A percentile compares a stretch with the other conserved stretches of the same genome.
Evolutionary conservation across 345 rosid species (phyloP).

Genomic region (Rhodomyrtus tomentosa): DNA sequence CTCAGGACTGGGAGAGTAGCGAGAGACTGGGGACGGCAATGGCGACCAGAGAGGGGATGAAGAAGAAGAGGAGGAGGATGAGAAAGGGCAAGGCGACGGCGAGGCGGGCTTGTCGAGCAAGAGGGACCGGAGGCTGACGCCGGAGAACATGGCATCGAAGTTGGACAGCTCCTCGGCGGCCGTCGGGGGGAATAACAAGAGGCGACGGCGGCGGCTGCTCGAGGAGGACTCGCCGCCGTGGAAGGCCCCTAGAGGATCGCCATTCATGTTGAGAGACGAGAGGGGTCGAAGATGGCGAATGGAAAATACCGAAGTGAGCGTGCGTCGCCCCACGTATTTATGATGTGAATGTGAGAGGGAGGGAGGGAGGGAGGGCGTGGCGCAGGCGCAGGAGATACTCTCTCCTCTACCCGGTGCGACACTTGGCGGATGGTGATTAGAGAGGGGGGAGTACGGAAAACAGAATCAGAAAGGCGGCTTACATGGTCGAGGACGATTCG

Average conservation of each 20-base stretch:
- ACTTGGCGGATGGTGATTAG: slow-evolving; percentile 15
- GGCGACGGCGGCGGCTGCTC: background rate
- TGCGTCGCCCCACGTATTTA: background rate
- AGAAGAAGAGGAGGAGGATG: background rate
- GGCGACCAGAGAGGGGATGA: background rate
- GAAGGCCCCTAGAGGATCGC: background rate
- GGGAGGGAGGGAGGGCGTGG: background rate
- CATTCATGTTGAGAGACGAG: background rate
- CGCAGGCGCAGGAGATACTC: background rate
- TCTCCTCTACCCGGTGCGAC: background rate
- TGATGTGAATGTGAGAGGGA: background rate
- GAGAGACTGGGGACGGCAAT: background rate
- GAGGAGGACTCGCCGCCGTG: background rate
- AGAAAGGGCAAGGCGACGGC: background rate
- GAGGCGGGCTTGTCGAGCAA: background rate
- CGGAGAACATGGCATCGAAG: slow-evolving; percentile 4
- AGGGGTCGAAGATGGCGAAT: background rate
- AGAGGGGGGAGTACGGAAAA: background rate
- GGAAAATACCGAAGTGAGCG: background rate
- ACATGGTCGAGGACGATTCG: slow-evolving; percentile 23
- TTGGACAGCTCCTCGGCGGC: background rate
- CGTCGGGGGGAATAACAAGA: background rate
- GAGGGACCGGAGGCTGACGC: slow-evolving; percentile 6
- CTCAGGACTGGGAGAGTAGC: background rate
- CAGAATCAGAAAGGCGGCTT: slow-evolving; percentile 10